Evolutionary conservation across 805 yeast genomes (phyloP).

Genomic region (Wickerhamiella australiensis): DNA sequence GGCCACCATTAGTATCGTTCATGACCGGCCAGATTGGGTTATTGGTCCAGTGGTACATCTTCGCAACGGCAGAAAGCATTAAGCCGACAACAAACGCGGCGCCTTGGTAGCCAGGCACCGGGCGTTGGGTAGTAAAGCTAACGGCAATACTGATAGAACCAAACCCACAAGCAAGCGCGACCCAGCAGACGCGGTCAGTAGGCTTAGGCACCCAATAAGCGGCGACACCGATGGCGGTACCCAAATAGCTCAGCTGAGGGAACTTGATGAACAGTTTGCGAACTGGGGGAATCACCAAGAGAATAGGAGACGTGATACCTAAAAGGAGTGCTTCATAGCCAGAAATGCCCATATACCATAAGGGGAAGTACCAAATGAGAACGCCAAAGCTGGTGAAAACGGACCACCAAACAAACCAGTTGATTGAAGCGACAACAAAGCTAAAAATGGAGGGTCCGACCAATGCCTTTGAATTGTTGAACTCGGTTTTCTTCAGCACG

Average conservation of each 20-base stretch:
- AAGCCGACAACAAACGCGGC: slow-evolving; percentile 60
- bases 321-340: slow-evolving; percentile 75
- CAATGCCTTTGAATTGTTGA: slow-evolving; percentile 14
- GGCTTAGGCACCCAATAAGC: slow-evolving; percentile 62
- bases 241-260: slow-evolving; percentile 45
- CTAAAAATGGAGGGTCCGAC: slow-evolving; percentile 17
- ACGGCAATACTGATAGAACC: slow-evolving; percentile 47
- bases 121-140: slow-evolving; percentile 35
- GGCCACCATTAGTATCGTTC: slow-evolving; percentile 77
- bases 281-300: slow-evolving; percentile 39
- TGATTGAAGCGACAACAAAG: slow-evolving; percentile 33
- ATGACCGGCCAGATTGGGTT: slow-evolving; percentile 96
- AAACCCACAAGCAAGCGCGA: slow-evolving; percentile 56
- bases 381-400: slow-evolving; percentile 67
- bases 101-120: slow-evolving; percentile 34
- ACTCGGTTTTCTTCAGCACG: slow-evolving; percentile 15
- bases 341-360: slow-evolving; percentile 96
- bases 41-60: slow-evolving; percentile 66
- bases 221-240: slow-evolving; percentile 58
- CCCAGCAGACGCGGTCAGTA: slow-evolving; percentile 49
- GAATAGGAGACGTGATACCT: slow-evolving; percentile 44
- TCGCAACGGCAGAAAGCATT: slow-evolving; percentile 57
- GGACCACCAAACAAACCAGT: slow-evolving; percentile 78
- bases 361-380: slow-evolving; percentile 92
- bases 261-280: slow-evolving; percentile 30